phyloP scores from a whole-genome alignment of 768 basidiomycete species.

The Melanogaster broomeanus region DNA sequence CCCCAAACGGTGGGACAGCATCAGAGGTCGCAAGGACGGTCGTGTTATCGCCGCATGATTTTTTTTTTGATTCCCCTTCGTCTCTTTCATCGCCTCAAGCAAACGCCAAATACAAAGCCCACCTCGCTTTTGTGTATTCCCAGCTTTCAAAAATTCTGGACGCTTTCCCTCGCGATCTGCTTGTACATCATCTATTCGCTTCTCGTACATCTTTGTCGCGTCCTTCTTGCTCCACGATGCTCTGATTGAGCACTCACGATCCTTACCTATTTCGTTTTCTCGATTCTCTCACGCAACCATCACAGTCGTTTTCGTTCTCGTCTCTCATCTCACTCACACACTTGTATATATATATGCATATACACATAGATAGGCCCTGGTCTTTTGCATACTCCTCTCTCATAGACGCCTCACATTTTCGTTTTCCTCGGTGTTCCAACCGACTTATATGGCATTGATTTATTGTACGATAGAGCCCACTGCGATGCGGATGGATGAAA shows the following conservation, averaged over 20 bases:
- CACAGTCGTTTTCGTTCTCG: slow-evolving; percentile 26
- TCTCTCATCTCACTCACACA: slow-evolving; percentile 29
- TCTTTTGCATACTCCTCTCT: slow-evolving; percentile 25
- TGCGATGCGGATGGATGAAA: slow-evolving; percentile 31
- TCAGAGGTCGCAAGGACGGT: slow-evolving; percentile 16
- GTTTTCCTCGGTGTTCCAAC: slow-evolving; percentile 6
- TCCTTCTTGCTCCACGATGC: slow-evolving; percentile 13
- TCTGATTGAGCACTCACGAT: slow-evolving; percentile 19
- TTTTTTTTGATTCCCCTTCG: background rate
- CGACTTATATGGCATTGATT: slow-evolving; percentile 36
- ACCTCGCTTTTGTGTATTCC: background rate
- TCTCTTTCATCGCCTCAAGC: background rate
- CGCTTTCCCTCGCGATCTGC: slow-evolving; percentile 17
- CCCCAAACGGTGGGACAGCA: slow-evolving; percentile 16
- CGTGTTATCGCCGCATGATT: slow-evolving; percentile 16
- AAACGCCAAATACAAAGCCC: background rate
- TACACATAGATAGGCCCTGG: slow-evolving; percentile 32
- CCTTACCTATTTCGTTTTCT: slow-evolving; percentile 13
- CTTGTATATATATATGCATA: slow-evolving; percentile 40
- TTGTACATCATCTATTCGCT: slow-evolving; percentile 13
- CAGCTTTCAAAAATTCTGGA: slow-evolving; percentile 16
- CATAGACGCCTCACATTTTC: slow-evolving; percentile 28
- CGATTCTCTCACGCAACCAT: slow-evolving; percentile 12
- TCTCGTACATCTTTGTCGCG: background rate
- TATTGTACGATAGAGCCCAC: slow-evolving; percentile 36